Percentiles rank a stretch among this genome's conserved stretches.
Evolutionary conservation across 2,329 filamentous ascomycete species (phyloP).

Genomic region (Verticillium isaacii): DNA sequence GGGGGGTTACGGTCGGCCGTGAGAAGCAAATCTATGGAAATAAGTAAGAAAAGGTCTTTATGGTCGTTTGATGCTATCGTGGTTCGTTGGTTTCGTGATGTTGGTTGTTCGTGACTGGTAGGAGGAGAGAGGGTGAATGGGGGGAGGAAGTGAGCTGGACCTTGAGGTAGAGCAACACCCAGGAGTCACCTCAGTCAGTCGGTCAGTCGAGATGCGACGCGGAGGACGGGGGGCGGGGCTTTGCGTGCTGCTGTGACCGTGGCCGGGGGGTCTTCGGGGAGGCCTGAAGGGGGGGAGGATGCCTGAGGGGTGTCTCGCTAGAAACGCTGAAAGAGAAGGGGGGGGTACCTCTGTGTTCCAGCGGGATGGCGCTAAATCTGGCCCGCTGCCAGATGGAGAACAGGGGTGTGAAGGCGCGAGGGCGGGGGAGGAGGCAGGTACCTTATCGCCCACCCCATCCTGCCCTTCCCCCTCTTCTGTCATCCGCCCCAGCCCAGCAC

Average conservation of each 20-base stretch:
- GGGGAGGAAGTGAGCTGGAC: not conserved
- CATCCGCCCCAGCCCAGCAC: not conserved
- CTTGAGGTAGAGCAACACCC: not conserved
- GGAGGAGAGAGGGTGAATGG: not conserved
- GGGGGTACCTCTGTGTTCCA: not conserved
- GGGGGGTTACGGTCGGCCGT: not conserved
- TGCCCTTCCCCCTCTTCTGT: not conserved
- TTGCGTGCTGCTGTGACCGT: not conserved
- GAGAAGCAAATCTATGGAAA: not conserved
- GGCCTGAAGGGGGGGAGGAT: not conserved
- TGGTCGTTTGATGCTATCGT: not conserved
- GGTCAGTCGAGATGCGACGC: not conserved
- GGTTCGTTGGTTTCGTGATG: not conserved
- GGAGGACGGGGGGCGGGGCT: constrained; percentile 1
- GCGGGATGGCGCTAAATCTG: constrained; percentile 1
- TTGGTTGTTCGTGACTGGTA: constrained; percentile 1
- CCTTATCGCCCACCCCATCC: not conserved
- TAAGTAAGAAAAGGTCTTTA: not conserved
- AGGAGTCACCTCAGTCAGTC: not conserved
- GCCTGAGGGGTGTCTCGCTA: not conserved
- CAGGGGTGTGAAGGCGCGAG: not conserved
- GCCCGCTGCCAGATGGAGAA: constrained; percentile 4
- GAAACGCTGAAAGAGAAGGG: not conserved
- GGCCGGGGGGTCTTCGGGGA: not conserved
- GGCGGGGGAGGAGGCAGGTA: not conserved